Conservation (phyloP, 768 basidiomycete species). For the Lentinula lateritia region DNA sequence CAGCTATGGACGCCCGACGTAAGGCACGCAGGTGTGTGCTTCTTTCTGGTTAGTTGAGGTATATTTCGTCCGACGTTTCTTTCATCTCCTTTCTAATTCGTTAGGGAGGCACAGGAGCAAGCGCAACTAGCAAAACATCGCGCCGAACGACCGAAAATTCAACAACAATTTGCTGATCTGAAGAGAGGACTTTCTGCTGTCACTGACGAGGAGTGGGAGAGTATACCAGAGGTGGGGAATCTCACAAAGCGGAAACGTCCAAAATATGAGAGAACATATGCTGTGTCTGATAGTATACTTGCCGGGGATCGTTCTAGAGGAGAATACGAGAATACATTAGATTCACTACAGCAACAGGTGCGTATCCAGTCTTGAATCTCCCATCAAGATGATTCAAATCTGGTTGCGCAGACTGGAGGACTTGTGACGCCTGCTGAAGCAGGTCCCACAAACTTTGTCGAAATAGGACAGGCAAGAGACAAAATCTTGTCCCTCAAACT, state of each 20-base stretch:
- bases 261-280: constrained; percentile 80
- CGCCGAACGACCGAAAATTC: constrained; percentile 88
- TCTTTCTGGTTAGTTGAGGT: constrained; percentile 33
- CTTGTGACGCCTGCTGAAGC: constrained; percentile 78
- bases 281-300: constrained; percentile 89
- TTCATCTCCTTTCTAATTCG: constrained; percentile 12
- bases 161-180: constrained; percentile 92
- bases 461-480: constrained; percentile 95
- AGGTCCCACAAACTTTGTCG: constrained; percentile 90
- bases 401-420: constrained; percentile 47
- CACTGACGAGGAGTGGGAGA: constrained; percentile 92
- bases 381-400: background rate
- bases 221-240: constrained; percentile 93
- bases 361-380: constrained; percentile 12
- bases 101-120: constrained; percentile 72
- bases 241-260: constrained; percentile 87
- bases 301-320: constrained; percentile 76
- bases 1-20: constrained; percentile 84
- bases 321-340: constrained; percentile 75
- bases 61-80: constrained; percentile 17
- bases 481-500: constrained; percentile 90
- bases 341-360: constrained; percentile 72
- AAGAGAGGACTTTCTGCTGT: constrained; percentile 86
- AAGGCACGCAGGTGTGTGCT: constrained; percentile 67
- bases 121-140: constrained; percentile 72